Conservation (phyloP, 176 grass and related monocot species). For the Raddia guianensis region DNA sequence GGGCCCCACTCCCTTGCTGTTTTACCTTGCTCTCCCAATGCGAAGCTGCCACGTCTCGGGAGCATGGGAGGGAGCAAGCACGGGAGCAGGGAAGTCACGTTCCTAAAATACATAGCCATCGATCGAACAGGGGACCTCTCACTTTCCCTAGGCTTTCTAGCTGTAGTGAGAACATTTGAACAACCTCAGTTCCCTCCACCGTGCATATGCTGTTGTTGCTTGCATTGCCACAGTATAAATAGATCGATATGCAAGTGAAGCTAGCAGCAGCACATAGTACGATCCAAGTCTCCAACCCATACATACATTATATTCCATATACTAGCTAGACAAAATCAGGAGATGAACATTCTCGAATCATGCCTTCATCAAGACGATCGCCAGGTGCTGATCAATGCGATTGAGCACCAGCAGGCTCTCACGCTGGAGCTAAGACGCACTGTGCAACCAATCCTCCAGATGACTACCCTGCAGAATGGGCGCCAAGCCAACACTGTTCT, state of each 20-base stretch:
- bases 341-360: slow-evolving; percentile 33
- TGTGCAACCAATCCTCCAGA: not conserved
- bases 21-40: too few relatives aligned
- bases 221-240: slow-evolving; percentile 24
- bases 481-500: not conserved
- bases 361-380: not conserved
- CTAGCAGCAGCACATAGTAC: not conserved
- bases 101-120: too few relatives aligned
- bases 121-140: not conserved
- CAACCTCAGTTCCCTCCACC: not conserved
- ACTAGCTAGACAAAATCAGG: not conserved
- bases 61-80: too few relatives aligned
- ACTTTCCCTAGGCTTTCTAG: not conserved
- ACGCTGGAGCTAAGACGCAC: not conserved
- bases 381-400: not conserved
- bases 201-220: not conserved
- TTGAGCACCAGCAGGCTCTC: slow-evolving; percentile 21
- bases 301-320: not conserved
- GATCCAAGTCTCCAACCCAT: not conserved
- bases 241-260: not conserved
- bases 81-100: too few relatives aligned
- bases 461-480: not conserved
- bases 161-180: slow-evolving; percentile 17
- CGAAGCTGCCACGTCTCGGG: too few relatives aligned
- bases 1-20: too few relatives aligned